A percentile compares a stretch with the other conserved stretches of the same genome.
phyloP scores from a whole-genome alignment of 768 basidiomycete genomes.

The Mycena venus region DNA sequence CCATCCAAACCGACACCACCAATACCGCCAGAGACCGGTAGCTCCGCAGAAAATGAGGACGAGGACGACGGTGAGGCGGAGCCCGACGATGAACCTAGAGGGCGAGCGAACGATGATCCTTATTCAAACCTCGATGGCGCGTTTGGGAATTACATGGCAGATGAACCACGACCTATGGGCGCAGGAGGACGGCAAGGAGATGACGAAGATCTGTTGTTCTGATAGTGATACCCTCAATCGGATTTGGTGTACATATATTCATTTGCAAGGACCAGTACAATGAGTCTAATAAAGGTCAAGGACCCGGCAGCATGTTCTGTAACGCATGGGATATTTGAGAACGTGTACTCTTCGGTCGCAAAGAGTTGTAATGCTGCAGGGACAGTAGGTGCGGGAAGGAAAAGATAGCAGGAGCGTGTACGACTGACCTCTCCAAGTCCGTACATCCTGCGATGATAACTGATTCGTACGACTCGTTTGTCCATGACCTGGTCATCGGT shows the following conservation, averaged over 20 bases:
- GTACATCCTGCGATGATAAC: constrained; percentile 95
- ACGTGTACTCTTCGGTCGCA: constrained; percentile 66
- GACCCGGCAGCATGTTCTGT: constrained; percentile 40
- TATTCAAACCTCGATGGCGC: constrained; percentile 87
- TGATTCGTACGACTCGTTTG: constrained; percentile 73
- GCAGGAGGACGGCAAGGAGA: constrained; percentile 59
- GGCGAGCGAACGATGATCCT: constrained; percentile 65
- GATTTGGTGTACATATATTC: constrained; percentile 20
- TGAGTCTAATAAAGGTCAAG: neutral
- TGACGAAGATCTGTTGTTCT: constrained; percentile 80
- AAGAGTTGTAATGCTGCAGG: constrained; percentile 88
- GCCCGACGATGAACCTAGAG: constrained; percentile 54
- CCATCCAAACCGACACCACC: constrained; percentile 49
- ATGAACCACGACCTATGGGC: constrained; percentile 77
- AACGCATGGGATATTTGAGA: constrained; percentile 44
- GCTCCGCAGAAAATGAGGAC: constrained; percentile 34
- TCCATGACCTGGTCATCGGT: constrained; percentile 41
- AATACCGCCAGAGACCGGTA: constrained; percentile 42
- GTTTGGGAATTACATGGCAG: constrained; percentile 80
- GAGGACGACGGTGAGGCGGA: constrained; percentile 55
- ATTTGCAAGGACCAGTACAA: constrained; percentile 11
- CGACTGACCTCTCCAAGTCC: constrained; percentile 91
- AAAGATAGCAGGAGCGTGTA: neutral
- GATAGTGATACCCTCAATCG: constrained; percentile 45
- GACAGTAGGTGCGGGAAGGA: constrained; percentile 12